phyloP scores from a whole-genome alignment of 139 green algal species.

The Spirogloea muscicola region DNA sequence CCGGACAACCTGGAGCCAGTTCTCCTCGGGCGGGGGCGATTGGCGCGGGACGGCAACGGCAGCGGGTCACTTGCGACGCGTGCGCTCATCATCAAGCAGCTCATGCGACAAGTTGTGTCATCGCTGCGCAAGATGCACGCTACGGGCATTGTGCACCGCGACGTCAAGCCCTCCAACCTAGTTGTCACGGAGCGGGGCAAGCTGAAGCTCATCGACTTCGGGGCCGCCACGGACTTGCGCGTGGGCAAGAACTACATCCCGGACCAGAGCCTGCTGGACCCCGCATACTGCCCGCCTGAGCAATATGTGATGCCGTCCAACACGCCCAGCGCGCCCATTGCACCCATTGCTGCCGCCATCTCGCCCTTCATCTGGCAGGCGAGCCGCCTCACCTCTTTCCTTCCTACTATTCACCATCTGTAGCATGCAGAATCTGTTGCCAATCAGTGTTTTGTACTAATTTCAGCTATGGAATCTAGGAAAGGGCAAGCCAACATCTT shows the following conservation, averaged over 20 bases:
- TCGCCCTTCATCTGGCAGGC: slow-evolving; percentile 55
- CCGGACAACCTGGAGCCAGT: slow-evolving; percentile 40
- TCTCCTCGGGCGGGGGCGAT: too few relatives aligned
- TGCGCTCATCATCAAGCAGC: slow-evolving; percentile 31
- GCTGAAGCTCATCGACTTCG: slow-evolving; percentile 61
- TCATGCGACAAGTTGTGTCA: slow-evolving; percentile 49
- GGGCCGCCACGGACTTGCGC: slow-evolving; percentile 54
- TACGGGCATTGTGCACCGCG: slow-evolving; percentile 57
- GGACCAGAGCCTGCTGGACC: slow-evolving; percentile 52
- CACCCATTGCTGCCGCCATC: slow-evolving; percentile 45
- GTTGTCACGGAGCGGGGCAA: slow-evolving; percentile 40
- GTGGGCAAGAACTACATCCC: slow-evolving; percentile 59
- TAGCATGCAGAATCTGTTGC: too few relatives aligned
- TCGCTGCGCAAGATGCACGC: slow-evolving; percentile 48
- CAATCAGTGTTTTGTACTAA: too few relatives aligned
- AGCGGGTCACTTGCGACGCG: neutral
- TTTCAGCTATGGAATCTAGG: too few relatives aligned
- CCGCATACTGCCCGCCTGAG: slow-evolving; percentile 57
- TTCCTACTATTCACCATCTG: too few relatives aligned
- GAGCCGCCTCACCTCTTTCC: too few relatives aligned
- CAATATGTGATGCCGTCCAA: slow-evolving; percentile 52
- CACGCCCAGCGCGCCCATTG: slow-evolving; percentile 45
- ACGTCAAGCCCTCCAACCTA: slow-evolving; percentile 60
- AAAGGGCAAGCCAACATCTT: too few relatives aligned
- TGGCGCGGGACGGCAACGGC: too few relatives aligned